phyloP scores from a whole-genome alignment of 257 asterid genomes.

The Hygrophila difformis region DNA sequence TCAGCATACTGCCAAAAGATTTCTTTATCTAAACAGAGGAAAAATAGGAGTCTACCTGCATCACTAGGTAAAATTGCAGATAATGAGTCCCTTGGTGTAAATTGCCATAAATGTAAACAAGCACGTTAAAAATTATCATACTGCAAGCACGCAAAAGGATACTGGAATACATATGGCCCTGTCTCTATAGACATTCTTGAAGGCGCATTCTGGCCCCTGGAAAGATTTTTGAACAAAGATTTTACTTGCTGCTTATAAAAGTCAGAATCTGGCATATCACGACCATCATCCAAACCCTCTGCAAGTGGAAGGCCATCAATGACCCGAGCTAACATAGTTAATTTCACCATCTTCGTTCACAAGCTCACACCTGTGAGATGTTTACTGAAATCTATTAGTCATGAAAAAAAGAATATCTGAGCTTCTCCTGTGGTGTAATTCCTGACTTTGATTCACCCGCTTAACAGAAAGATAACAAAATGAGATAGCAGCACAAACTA shows the following conservation, averaged over 20 bases:
- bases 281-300: conserved; percentile 92
- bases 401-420: conserved; percentile 7
- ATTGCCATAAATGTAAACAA: conserved; percentile 2
- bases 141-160: conserved; percentile 9
- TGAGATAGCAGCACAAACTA: conserved; percentile 1
- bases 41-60: not conserved
- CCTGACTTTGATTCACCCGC: no score
- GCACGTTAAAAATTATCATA: not conserved
- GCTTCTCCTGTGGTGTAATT: not conserved
- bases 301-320: conserved; percentile 90
- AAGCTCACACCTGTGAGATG: conserved; percentile 27
- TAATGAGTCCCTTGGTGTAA: not conserved
- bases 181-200: conserved; percentile 94
- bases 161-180: conserved; percentile 89
- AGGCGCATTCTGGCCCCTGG: conserved; percentile 77
- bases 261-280: conserved; percentile 79
- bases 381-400: not conserved
- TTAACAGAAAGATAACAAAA: conserved; percentile 9
- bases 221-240: conserved; percentile 74
- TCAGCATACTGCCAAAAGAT: not conserved
- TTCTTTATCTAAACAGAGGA: not conserved
- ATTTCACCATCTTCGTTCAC: conserved; percentile 63
- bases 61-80: not conserved
- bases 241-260: conserved; percentile 84
- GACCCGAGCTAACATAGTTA: conserved; percentile 94